A percentile compares a stretch with the other conserved stretches of the same genome.
These are phyloP conservation scores for Panaeolus papilionaceus DNA, from an alignment of 768 basidiomycete genomes.

Conservation along the genomic window DNA sequence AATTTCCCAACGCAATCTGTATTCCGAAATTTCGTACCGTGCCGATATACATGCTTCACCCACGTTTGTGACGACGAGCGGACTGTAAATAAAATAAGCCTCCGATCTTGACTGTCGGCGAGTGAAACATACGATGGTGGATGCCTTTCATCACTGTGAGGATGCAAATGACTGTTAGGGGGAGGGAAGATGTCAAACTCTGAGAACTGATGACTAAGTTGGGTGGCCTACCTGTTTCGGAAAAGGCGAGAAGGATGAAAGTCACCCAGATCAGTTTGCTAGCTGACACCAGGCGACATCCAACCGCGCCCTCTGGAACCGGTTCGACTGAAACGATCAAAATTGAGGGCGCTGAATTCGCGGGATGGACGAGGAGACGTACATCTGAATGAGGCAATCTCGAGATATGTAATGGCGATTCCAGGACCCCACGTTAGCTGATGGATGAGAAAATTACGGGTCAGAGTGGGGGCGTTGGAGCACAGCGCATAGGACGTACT, in stretches of 20 bases:
- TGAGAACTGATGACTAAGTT: background rate
- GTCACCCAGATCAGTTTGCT: constrained; percentile 40
- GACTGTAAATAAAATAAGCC: background rate
- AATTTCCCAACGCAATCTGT: background rate
- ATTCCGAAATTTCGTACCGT: constrained; percentile 18
- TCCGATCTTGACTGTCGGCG: background rate
- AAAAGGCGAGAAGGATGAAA: constrained; percentile 43
- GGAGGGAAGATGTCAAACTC: background rate
- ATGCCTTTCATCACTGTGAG: constrained; percentile 19
- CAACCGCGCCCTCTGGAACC: constrained; percentile 24
- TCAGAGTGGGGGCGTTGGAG: background rate
- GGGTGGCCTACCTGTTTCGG: constrained; percentile 40
- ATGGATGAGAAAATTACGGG: background rate
- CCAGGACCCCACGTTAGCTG: constrained; percentile 38
- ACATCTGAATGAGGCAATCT: constrained; percentile 43
- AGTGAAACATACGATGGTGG: constrained; percentile 17
- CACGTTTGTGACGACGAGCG: constrained; percentile 23
- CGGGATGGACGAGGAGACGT: constrained; percentile 18
- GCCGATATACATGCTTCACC: constrained; percentile 26
- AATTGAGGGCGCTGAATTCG: background rate
- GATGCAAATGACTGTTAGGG: constrained; percentile 12
- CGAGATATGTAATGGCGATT: constrained; percentile 36
- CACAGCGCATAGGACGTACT: constrained; percentile 14
- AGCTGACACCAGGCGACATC: constrained; percentile 38
- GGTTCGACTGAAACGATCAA: background rate